Conservation (phyloP, 257 asterid genomes). For the Scutellaria baicalensis region DNA sequence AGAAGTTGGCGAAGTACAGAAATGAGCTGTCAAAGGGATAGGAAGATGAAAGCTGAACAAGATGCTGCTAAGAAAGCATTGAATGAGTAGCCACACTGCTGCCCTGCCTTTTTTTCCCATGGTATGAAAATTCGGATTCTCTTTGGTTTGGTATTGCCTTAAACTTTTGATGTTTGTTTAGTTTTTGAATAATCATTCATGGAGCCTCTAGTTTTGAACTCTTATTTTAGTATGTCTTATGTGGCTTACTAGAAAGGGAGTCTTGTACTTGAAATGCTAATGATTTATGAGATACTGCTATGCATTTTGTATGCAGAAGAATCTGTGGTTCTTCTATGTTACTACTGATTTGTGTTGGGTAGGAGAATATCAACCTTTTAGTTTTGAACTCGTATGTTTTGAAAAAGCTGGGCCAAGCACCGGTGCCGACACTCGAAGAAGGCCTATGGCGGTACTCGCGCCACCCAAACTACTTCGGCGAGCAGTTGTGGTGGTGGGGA, state of each 20-base stretch:
- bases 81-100: conserved; percentile 37
- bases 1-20: conserved; percentile 64
- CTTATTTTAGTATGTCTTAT: neutral
- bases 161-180: neutral
- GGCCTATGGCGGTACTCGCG: conserved; percentile 83
- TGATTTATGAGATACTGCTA: neutral
- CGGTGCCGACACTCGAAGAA: conserved; percentile 52
- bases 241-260: neutral
- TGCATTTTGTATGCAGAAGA: neutral
- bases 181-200: neutral
- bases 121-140: neutral
- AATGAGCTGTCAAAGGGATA: conserved; percentile 83
- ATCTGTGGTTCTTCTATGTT: neutral
- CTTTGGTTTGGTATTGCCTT: neutral
- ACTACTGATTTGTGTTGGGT: neutral
- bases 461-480: conserved; percentile 95
- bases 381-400: too few relatives aligned
- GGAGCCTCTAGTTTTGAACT: neutral
- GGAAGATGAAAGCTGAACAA: conserved; percentile 86
- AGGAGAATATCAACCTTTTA: neutral
- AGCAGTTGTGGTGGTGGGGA: conserved; percentile 99
- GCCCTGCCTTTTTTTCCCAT: neutral
- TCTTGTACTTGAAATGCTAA: neutral
- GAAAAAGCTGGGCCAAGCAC: conserved; percentile 37
- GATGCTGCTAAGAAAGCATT: conserved; percentile 71